Conservation (phyloP, 345 rosid genomes). For the Carallia brachiata region DNA sequence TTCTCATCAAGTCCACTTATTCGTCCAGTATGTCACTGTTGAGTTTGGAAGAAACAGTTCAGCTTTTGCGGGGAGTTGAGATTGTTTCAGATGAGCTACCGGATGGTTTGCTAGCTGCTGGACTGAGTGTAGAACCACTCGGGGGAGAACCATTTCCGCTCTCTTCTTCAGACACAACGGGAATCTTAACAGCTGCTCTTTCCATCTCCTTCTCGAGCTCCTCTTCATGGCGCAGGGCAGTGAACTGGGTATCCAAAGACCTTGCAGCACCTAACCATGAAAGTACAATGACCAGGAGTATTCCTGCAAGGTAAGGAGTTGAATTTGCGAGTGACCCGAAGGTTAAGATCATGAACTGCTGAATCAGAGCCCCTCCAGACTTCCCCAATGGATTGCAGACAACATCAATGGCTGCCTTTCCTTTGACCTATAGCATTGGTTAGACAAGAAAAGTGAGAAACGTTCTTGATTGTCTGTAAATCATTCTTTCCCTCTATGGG, state of each 20-base stretch:
- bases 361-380: conserved; percentile 93
- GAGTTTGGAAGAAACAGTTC: conserved; percentile 9
- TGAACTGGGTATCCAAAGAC: conserved; percentile 81
- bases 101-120: conserved; percentile 33
- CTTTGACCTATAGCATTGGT: conserved; percentile 63
- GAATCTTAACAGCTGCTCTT: conserved; percentile 74
- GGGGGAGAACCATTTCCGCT: conserved; percentile 47
- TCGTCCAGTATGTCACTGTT: conserved; percentile 3
- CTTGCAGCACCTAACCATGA: conserved; percentile 88
- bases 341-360: conserved; percentile 93
- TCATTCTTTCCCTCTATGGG: too few species aligned
- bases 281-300: conserved; percentile 70
- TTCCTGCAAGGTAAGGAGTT: conserved; percentile 90
- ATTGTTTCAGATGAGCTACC: conserved; percentile 45
- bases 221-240: conserved; percentile 71
- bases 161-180: conserved; percentile 51
- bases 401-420: conserved; percentile 92
- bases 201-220: conserved; percentile 97
- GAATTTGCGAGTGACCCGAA: conserved; percentile 94
- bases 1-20: conserved; percentile 16
- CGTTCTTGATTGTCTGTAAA: background rate
- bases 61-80: conserved; percentile 37
- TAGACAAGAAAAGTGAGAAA: background rate
- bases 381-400: conserved; percentile 93
- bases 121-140: conserved; percentile 26